These are phyloP conservation scores for Casaregolazyma suthepensis DNA, from an alignment of 1,139 yeast genomes.

Conservation along the genomic window DNA sequence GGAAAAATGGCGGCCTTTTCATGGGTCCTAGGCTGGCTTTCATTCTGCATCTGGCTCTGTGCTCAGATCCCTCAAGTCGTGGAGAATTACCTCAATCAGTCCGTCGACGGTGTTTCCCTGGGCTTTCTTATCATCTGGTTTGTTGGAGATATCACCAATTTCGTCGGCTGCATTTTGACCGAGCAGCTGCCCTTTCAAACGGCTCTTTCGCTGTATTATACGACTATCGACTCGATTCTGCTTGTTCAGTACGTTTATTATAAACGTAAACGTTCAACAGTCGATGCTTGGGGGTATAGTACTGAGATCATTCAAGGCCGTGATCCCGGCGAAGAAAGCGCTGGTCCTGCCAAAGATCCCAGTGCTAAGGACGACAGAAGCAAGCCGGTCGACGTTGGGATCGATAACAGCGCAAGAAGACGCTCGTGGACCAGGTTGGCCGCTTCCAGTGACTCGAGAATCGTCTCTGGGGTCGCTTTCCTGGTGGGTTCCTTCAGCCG, in stretches of 20 bases:
- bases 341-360: not conserved
- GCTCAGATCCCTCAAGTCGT: constrained; percentile 86
- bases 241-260: constrained; percentile 78
- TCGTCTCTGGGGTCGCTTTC: not conserved
- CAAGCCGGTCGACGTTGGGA: not conserved
- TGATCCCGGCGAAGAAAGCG: not conserved
- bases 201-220: constrained; percentile 65
- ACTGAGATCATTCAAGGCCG: not conserved
- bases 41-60: constrained; percentile 66
- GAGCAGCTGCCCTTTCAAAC: constrained; percentile 73
- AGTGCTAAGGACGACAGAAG: not conserved
- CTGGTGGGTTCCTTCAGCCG: not conserved
- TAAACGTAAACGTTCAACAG: not conserved
- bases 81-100: constrained; percentile 65
- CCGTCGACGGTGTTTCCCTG: constrained; percentile 85
- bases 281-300: not conserved
- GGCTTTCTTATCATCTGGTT: constrained; percentile 73
- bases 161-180: constrained; percentile 74
- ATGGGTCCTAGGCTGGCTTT: constrained; percentile 41
- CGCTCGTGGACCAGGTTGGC: not conserved
- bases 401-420: not conserved
- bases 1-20: constrained; percentile 27
- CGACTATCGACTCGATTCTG: constrained; percentile 63
- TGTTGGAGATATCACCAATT: constrained; percentile 74
- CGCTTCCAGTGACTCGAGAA: not conserved